These are phyloP conservation scores for Primulina huaijiensis DNA, from an alignment of 257 asterid species.

Conservation along the genomic window DNA sequence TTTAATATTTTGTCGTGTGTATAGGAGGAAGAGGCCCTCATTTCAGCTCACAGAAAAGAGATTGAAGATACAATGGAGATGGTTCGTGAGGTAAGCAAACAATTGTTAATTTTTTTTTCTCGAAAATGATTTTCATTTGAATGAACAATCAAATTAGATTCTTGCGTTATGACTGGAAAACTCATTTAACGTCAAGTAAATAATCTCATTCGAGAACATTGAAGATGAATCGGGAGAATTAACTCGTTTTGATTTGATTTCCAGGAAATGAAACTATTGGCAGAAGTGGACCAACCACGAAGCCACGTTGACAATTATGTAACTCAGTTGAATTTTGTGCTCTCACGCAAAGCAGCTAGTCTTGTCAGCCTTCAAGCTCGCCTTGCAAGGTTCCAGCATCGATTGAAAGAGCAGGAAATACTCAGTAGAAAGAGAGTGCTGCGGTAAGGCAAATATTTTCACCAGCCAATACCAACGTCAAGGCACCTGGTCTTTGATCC, in stretches of 20 bases:
- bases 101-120: slow-evolving; percentile 4
- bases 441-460: slow-evolving; percentile 36
- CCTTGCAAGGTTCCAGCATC: slow-evolving; percentile 96
- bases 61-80: slow-evolving; percentile 97
- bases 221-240: neutral
- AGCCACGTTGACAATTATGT: slow-evolving; percentile 86
- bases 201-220: neutral
- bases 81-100: slow-evolving; percentile 74
- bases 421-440: slow-evolving; percentile 80
- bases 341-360: slow-evolving; percentile 92
- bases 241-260: slow-evolving; percentile 21
- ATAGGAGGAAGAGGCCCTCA: slow-evolving; percentile 92
- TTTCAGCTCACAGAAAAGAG: slow-evolving; percentile 90
- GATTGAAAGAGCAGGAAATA: slow-evolving; percentile 90
- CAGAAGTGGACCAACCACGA: slow-evolving; percentile 95
- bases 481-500: neutral
- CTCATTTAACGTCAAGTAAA: neutral
- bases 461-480: neutral
- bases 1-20: slow-evolving; percentile 25
- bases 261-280: slow-evolving; percentile 96
- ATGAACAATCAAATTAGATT: slow-evolving; percentile 8
- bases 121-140: neutral
- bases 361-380: slow-evolving; percentile 95
- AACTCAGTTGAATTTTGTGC: slow-evolving; percentile 79
- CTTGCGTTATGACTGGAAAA: neutral